Conservation (phyloP, 2,329 filamentous ascomycete genomes). For the Fusarium buxicola region DNA sequence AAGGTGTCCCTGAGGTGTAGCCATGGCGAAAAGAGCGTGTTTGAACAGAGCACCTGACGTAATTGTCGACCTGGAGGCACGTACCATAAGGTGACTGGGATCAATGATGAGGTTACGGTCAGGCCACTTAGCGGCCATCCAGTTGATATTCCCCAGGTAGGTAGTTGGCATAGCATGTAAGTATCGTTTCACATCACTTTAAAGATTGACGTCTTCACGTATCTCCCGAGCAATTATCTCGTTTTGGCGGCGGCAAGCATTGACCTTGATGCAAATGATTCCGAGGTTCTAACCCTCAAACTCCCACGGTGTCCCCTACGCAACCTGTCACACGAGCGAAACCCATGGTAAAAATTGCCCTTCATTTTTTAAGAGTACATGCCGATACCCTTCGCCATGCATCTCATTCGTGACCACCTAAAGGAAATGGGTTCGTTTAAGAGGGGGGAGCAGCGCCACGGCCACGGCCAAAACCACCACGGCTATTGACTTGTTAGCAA, state of each 20-base stretch:
- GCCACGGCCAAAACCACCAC: constrained; percentile 90
- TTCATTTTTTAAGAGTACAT: constrained; percentile 62
- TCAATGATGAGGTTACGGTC: constrained; percentile 15
- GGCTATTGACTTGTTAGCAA: constrained; percentile 65
- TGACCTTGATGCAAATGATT: constrained; percentile 62
- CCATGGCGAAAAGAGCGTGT: constrained; percentile 26
- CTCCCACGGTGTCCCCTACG: constrained; percentile 58
- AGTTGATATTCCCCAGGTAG: constrained; percentile 24
- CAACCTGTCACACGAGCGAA: constrained; percentile 54
- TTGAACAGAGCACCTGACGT: constrained; percentile 35
- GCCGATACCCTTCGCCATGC: constrained; percentile 58
- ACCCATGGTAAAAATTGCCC: constrained; percentile 56
- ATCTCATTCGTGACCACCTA: constrained; percentile 58
- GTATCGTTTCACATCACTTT: constrained; percentile 41
- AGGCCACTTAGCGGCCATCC: constrained; percentile 9
- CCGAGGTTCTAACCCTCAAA: constrained; percentile 62
- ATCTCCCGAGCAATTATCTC: constrained; percentile 49
- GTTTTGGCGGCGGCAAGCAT: constrained; percentile 54
- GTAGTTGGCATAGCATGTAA: constrained; percentile 24
- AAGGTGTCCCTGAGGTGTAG: constrained; percentile 8
- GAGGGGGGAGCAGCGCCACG: constrained; percentile 80
- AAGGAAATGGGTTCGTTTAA: constrained; percentile 61
- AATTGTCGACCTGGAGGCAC: constrained; percentile 30
- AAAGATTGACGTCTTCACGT: constrained; percentile 45
- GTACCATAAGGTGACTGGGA: not conserved